phyloP scores from a whole-genome alignment of 2,329 filamentous ascomycete species.

The Mycosphaerella sp. region DNA sequence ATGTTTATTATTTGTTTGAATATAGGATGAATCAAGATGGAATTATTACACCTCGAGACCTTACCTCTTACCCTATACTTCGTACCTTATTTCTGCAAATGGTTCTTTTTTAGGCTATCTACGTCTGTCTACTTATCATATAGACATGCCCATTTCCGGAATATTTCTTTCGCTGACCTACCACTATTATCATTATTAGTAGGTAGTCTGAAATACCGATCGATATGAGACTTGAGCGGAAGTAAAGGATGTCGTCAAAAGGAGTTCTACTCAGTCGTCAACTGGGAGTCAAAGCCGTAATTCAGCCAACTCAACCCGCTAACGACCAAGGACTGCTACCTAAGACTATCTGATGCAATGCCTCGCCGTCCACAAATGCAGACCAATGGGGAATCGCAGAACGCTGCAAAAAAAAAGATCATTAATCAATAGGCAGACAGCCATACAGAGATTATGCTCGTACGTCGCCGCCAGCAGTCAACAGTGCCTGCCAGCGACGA shows the following conservation, averaged over 20 bases:
- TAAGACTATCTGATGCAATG: conserved; percentile 16
- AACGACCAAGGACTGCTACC: conserved; percentile 19
- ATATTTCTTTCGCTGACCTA: no score
- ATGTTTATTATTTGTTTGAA: background rate
- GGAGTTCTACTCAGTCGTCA: conserved; percentile 20
- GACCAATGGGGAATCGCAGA: background rate
- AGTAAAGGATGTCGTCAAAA: conserved; percentile 7
- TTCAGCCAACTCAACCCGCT: conserved; percentile 5
- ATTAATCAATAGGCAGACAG: conserved; percentile 2
- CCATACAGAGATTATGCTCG: background rate
- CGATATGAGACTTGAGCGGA: background rate
- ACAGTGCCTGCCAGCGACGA: no score
- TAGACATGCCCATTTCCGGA: no score
- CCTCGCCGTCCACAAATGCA: background rate
- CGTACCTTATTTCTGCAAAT: background rate
- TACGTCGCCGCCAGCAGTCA: background rate
- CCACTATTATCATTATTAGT: no score
- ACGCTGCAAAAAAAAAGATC: background rate
- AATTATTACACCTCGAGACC: background rate
- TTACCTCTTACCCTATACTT: background rate
- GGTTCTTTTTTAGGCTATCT: no score
- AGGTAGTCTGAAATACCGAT: no score
- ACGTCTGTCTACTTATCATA: no score
- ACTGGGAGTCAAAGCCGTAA: conserved; percentile 9
- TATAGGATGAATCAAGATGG: background rate